Percentiles rank a stretch among this genome's conserved stretches.
Evolutionary conservation across 2,329 filamentous ascomycete species (phyloP).

Genomic region (Stemphylium beticola): DNA sequence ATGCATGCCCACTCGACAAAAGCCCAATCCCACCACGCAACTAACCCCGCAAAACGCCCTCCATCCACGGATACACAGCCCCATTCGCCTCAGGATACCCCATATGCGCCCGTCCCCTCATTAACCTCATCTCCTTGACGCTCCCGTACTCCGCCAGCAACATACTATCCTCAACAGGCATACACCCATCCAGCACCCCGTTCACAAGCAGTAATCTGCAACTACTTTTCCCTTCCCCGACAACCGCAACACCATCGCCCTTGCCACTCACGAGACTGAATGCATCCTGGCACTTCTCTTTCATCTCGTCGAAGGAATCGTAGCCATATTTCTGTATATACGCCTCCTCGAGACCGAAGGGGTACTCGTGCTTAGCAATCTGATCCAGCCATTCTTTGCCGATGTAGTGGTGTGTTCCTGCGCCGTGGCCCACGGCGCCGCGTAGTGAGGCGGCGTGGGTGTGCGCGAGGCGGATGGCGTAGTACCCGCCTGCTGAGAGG

Average conservation of each 20-base stretch:
- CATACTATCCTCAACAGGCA: constrained; percentile 65
- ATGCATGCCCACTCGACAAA: too few relatives aligned
- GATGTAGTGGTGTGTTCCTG: constrained; percentile 65
- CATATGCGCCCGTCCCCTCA: constrained; percentile 55
- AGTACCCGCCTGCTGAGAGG: constrained; percentile 64
- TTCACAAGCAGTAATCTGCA: constrained; percentile 62
- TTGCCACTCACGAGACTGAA: constrained; percentile 61
- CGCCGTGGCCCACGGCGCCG: constrained; percentile 60
- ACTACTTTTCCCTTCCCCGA: constrained; percentile 49
- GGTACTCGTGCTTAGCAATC: constrained; percentile 63
- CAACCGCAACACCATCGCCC: constrained; percentile 54
- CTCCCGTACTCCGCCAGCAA: constrained; percentile 59
- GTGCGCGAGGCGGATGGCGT: constrained; percentile 63
- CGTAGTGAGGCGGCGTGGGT: constrained; percentile 58
- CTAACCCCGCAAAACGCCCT: constrained; percentile 29
- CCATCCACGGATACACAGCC: constrained; percentile 41
- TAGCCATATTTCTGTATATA: constrained; percentile 56
- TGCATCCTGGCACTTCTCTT: constrained; percentile 55
- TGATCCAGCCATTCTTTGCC: constrained; percentile 60
- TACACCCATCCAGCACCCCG: constrained; percentile 64
- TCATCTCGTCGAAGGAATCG: constrained; percentile 49
- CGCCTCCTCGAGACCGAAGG: constrained; percentile 61
- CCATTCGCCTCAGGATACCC: constrained; percentile 48
- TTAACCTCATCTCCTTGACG: constrained; percentile 59
- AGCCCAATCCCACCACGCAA: too few relatives aligned